Evolutionary conservation across 2,329 filamentous ascomycete genomes (phyloP), one percentile per base, ranked within the genome.

Genomic region (Ceratocystis colombiana): DNA sequence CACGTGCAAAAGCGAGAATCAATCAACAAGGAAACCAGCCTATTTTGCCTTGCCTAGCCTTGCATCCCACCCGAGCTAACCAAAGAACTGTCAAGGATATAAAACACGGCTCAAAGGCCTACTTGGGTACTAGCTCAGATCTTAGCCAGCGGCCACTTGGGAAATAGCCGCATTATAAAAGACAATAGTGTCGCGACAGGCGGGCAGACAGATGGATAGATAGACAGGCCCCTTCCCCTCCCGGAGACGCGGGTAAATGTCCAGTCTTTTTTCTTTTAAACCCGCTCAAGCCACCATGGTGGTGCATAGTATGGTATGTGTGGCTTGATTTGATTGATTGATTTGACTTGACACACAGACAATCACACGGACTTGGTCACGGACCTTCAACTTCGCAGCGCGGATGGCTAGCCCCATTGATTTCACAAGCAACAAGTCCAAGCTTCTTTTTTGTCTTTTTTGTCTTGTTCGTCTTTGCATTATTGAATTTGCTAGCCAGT

Each of bases 281-380:
- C 37, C 37, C 37, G 37, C 37, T 41, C 12, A 41, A 41, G 37
- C 10, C 37, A 15, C 4, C 37, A 41, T 41, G 37, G 37, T 41
- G 37, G 37, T 41, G 1, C 12, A 41, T 15, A 41, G 37, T 41
- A 41, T 41, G 37, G 37, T 41, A 41, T 41, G 37, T 15, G 37
- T 53, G 48, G 46, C 46, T 50, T 50, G 46, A 22, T 20, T 50
- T n/a, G 48, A 20, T 59, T 59, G 55, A 55, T 55, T 20, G 50
- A 37, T 25, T 59, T 59, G 55, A 59, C 55, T 59, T 59, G 55
- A 59, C 55, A 57, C 53, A 59, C 55, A 59, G 55, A 59, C 55
- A 59, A 59, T 59, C n/a, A 37, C 55, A 59, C 55, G 55, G 55
- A 59, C 55, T 59, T 33, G 55, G 55, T 59, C 55, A 59, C 55